phyloP scores from a whole-genome alignment of 257 asterid species.

The Fraxinus americana region DNA sequence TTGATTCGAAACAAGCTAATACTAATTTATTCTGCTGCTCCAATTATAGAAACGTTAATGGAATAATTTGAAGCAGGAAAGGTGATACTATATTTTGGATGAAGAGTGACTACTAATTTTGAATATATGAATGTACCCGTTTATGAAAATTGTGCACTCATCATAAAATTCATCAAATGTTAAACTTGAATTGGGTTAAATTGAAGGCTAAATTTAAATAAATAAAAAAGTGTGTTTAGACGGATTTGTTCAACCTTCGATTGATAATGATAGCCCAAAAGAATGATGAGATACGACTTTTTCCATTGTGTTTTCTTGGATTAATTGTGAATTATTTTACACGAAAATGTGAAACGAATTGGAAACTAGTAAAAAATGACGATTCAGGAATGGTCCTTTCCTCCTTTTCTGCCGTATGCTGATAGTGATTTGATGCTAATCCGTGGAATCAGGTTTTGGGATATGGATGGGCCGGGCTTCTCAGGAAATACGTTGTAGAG shows the following conservation, averaged over 20 bases:
- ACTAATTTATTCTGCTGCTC: too few species aligned
- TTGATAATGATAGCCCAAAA: background rate
- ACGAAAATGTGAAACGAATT: background rate
- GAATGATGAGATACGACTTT: too few species aligned
- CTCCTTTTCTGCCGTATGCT: constrained; percentile 1
- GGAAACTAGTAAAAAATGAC: background rate
- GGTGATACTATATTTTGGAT: too few species aligned
- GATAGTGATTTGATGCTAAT: background rate
- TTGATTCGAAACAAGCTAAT: too few species aligned
- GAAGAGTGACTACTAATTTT: too few species aligned
- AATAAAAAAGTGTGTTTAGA: background rate
- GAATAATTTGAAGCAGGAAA: too few species aligned
- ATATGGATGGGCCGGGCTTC: constrained; percentile 90
- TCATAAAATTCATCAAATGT: too few species aligned
- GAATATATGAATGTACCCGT: too few species aligned
- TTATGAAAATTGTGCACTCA: too few species aligned
- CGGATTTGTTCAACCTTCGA: background rate
- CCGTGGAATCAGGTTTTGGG: constrained; percentile 61
- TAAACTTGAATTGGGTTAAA: too few species aligned
- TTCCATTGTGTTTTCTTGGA: background rate
- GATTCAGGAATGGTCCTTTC: background rate
- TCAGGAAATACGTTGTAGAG: constrained; percentile 85
- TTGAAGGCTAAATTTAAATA: too few species aligned
- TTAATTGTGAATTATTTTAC: background rate
- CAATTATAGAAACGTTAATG: too few species aligned